Conservation (phyloP, 2,329 filamentous ascomycete genomes). For the Knoxdaviesia proteae region DNA sequence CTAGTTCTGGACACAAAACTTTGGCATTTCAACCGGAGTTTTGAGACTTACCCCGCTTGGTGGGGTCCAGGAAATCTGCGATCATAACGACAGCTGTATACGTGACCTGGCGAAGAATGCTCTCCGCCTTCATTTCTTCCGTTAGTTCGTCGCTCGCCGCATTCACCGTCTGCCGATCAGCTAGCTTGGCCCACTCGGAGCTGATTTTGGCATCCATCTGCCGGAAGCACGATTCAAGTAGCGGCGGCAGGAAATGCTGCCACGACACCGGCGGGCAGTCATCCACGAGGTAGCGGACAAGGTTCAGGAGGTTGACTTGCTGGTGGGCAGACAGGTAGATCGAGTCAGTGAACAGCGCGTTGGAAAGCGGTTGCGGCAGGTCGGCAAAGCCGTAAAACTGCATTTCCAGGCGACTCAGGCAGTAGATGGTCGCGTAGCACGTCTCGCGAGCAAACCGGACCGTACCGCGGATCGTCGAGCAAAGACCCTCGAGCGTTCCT, state of each 20-base stretch:
- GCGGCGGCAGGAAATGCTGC: slow-evolving; percentile 61
- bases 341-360: slow-evolving; percentile 67
- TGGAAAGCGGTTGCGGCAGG: slow-evolving; percentile 61
- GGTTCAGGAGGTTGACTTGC: slow-evolving; percentile 75
- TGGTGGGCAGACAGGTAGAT: slow-evolving; percentile 77
- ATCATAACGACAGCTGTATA: slow-evolving; percentile 86
- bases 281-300: slow-evolving; percentile 75
- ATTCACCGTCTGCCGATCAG: slow-evolving; percentile 36
- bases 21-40: not conserved
- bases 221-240: slow-evolving; percentile 62
- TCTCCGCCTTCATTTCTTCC: slow-evolving; percentile 97
- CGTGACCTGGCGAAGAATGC: slow-evolving; percentile 78
- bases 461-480: slow-evolving; percentile 76
- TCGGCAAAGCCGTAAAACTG: slow-evolving; percentile 83
- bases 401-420: slow-evolving; percentile 69
- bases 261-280: slow-evolving; percentile 69
- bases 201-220: slow-evolving; percentile 78
- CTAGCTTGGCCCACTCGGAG: slow-evolving; percentile 66
- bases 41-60: slow-evolving; percentile 33
- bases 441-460: slow-evolving; percentile 81
- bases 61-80: slow-evolving; percentile 67
- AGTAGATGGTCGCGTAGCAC: slow-evolving; percentile 84
- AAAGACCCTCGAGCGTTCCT: slow-evolving; percentile 76
- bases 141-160: slow-evolving; percentile 60
- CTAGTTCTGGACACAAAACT: not conserved